These are phyloP conservation scores for Beauveria asiatica DNA, from an alignment of 2,329 filamentous ascomycete species.

Conservation along the genomic window DNA sequence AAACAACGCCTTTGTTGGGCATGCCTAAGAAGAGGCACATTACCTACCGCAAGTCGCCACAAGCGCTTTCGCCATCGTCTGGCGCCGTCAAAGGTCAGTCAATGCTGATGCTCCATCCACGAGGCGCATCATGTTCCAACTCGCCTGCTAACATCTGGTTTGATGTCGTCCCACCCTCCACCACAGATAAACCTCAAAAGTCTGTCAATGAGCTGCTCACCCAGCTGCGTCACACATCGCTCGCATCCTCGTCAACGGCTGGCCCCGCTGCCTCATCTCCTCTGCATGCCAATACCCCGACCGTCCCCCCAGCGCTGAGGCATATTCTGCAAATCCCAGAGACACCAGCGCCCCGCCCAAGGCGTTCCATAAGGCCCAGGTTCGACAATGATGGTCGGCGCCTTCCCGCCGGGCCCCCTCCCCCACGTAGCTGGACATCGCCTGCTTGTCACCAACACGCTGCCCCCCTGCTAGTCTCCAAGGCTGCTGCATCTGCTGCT, in stretches of 20 bases:
- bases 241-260: constrained; percentile 19
- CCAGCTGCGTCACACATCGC: constrained; percentile 41
- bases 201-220: constrained; percentile 54
- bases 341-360: constrained; percentile 42
- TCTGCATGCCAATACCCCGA: constrained; percentile 33
- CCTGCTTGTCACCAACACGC: constrained; percentile 17
- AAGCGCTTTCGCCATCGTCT: constrained; percentile 36
- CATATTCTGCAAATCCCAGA: constrained; percentile 52
- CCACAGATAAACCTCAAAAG: constrained; percentile 25
- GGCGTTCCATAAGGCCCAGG: constrained; percentile 32
- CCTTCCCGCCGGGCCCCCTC: constrained; percentile 48
- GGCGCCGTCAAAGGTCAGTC: constrained; percentile 1
- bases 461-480: neutral
- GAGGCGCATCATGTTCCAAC: neutral
- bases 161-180: constrained; percentile 6
- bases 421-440: constrained; percentile 47
- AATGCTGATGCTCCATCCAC: neutral
- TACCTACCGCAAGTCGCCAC: constrained; percentile 48
- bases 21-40: constrained; percentile 60
- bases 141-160: constrained; percentile 14
- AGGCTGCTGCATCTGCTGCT: neutral
- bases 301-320: constrained; percentile 50
- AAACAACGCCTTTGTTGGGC: constrained; percentile 17
- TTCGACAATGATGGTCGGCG: constrained; percentile 41
- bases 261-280: constrained; percentile 14